Conservation (phyloP, 768 basidiomycete species). For the Boletellus ananas region DNA sequence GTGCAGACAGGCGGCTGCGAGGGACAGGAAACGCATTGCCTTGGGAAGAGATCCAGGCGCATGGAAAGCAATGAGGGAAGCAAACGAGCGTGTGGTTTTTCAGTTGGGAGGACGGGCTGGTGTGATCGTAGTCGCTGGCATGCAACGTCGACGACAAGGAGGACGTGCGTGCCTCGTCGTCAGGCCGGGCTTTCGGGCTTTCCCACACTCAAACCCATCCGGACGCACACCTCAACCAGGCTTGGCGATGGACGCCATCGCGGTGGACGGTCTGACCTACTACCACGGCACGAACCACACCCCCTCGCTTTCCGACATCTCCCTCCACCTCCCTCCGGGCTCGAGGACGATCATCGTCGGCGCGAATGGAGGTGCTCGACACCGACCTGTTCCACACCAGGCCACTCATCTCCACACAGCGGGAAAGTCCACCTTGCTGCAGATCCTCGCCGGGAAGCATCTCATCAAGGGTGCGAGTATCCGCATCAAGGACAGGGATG, state of each 20-base stretch:
- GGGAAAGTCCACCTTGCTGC: constrained; percentile 94
- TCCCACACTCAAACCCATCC: background rate
- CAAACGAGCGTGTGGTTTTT: constrained; percentile 34
- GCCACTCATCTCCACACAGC: constrained; percentile 39
- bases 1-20: constrained; percentile 46
- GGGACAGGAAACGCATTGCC: constrained; percentile 52
- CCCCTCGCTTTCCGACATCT: constrained; percentile 62
- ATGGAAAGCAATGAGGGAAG: constrained; percentile 25
- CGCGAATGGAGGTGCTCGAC: constrained; percentile 81
- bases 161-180: constrained; percentile 4
- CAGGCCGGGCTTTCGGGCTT: background rate
- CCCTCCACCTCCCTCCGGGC: constrained; percentile 64
- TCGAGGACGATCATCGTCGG: constrained; percentile 86
- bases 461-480: constrained; percentile 65
- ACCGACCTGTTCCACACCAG: background rate
- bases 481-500: constrained; percentile 74
- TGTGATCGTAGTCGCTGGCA: constrained; percentile 17
- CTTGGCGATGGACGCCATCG: constrained; percentile 19
- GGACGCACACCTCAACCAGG: too few relatives aligned
- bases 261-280: constrained; percentile 56
- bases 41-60: constrained; percentile 35
- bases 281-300: constrained; percentile 39
- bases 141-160: constrained; percentile 9
- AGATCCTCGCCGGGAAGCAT: constrained; percentile 90
- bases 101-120: constrained; percentile 13